Evolutionary conservation across 2,329 filamentous ascomycete species (phyloP), one percentile per base, ranked within the genome.

Genomic region (Dothideomycetes sp.): DNA sequence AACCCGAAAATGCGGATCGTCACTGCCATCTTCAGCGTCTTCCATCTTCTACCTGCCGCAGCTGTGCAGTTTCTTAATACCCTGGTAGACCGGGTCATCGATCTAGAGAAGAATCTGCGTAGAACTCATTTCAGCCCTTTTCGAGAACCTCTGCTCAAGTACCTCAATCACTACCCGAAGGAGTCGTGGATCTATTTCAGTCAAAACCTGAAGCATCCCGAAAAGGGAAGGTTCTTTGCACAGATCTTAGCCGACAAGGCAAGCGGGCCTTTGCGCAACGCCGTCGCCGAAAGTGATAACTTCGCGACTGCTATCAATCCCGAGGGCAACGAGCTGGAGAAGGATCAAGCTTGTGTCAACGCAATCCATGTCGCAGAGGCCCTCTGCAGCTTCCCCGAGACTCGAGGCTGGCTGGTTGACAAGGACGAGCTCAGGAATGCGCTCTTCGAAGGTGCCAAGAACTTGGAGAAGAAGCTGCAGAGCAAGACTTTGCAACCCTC

Each of bases 21-120:
- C 29, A 84, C 87, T 3, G 85, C 89, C 0, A 93, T 96, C 39
- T 82, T 98, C 58, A 91, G 94, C 55, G 89, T 98, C 41, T 98
- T 98, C 59, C 88, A 96, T 57, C 72, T 98, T n/a, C 70, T 99
- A 4, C 91, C 93, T 0, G 74, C 85, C 0, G 86, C 86, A 8
- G 93, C 93, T 2, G 84, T 88, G 44, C 79, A 81, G 12, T 98
- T 98, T 58, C 87, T 96, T 60, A 85, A 88, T 45, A 77, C 84
- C 19, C 73, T 98, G 32, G 85, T 96, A 36, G 83, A 94, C 49
- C 84, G 83, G 37, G 85, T 94, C n/a, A 69, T 98, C 41, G 82
- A 87, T 31, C 70, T 99, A 0, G 91, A 99, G 59, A 76, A 81
- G 38, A 83, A 81, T 47, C 68, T 98, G 30, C 77, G 91, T 22